Conservation (phyloP, 2,329 filamentous ascomycete genomes). For the Cladophialophora exuberans region DNA sequence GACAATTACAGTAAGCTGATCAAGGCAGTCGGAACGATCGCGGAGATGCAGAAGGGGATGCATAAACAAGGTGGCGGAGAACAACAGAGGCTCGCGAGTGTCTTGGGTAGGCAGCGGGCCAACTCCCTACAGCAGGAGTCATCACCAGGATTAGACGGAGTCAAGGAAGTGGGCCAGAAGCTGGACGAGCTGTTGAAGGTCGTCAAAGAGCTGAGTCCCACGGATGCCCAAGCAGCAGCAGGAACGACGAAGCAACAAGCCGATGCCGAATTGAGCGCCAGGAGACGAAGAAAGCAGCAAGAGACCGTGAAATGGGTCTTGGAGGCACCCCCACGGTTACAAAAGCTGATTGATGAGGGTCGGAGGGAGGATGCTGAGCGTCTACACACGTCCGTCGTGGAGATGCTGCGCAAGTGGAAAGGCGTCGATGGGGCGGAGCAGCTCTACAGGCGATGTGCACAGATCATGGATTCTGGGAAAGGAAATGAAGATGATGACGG, state of each 20-base stretch:
- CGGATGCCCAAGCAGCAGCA: conserved; percentile 40
- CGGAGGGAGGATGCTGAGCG: conserved; percentile 44
- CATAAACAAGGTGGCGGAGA: conserved; percentile 50
- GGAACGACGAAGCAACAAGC: conserved; percentile 36
- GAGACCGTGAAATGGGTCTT: conserved; percentile 52
- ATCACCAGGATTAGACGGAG: conserved; percentile 24
- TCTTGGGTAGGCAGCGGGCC: conserved; percentile 8
- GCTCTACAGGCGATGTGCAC: conserved; percentile 44
- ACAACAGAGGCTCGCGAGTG: conserved; percentile 38
- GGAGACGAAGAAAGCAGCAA: conserved; percentile 38
- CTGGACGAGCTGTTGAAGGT: conserved; percentile 47
- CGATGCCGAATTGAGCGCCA: too few species aligned
- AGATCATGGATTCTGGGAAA: conserved; percentile 39
- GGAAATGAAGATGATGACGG: background rate
- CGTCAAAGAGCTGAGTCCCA: conserved; percentile 51
- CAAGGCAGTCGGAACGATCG: conserved; percentile 92
- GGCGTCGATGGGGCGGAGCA: conserved; percentile 48
- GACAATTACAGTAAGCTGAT: conserved; percentile 98
- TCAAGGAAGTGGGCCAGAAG: conserved; percentile 28
- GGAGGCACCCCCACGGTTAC: conserved; percentile 44
- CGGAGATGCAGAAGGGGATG: conserved; percentile 62
- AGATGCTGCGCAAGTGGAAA: conserved; percentile 46
- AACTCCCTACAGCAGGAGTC: too few species aligned
- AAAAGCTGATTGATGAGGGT: conserved; percentile 42
- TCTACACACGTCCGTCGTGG: conserved; percentile 47